Percentiles rank a stretch among this genome's conserved stretches.
These are phyloP conservation scores for Fusarium tuaranense DNA, from an alignment of 2,329 filamentous ascomycete genomes.

Conservation along the genomic window DNA sequence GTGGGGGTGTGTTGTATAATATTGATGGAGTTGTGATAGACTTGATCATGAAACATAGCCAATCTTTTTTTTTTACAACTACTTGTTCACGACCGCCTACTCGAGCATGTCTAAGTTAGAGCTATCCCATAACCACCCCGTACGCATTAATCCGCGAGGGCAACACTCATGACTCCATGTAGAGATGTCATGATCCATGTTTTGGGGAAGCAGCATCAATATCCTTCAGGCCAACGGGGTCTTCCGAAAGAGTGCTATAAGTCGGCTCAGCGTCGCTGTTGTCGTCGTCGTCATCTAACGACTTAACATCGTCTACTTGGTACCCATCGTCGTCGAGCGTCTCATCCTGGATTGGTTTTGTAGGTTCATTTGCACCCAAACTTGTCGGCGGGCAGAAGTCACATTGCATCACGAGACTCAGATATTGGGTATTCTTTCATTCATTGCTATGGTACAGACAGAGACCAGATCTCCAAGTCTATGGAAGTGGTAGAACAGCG, in stretches of 20 bases:
- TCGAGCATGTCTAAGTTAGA: too few relatives aligned
- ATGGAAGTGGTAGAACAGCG: slow-evolving; percentile 47
- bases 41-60: slow-evolving; percentile 30
- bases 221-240: slow-evolving; percentile 47
- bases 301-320: slow-evolving; percentile 55
- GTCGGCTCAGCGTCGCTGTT: slow-evolving; percentile 58
- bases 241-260: slow-evolving; percentile 70
- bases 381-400: not conserved
- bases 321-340: slow-evolving; percentile 50
- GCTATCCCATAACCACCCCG: too few relatives aligned
- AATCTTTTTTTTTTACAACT: slow-evolving; percentile 13
- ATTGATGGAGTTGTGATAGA: slow-evolving; percentile 28
- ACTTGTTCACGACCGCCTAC: not conserved
- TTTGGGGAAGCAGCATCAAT: not conserved
- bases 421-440: slow-evolving; percentile 40
- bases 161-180: too few relatives aligned
- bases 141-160: too few relatives aligned
- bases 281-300: slow-evolving; percentile 43
- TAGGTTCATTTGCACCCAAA: slow-evolving; percentile 23
- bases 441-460: slow-evolving; percentile 52
- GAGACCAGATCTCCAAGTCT: slow-evolving; percentile 49
- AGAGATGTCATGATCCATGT: not conserved
- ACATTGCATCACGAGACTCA: not conserved
- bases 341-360: slow-evolving; percentile 45
- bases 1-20: slow-evolving; percentile 26